These are phyloP conservation scores for Cyathus striatus DNA, from an alignment of 768 basidiomycete species.

Conservation along the genomic window DNA sequence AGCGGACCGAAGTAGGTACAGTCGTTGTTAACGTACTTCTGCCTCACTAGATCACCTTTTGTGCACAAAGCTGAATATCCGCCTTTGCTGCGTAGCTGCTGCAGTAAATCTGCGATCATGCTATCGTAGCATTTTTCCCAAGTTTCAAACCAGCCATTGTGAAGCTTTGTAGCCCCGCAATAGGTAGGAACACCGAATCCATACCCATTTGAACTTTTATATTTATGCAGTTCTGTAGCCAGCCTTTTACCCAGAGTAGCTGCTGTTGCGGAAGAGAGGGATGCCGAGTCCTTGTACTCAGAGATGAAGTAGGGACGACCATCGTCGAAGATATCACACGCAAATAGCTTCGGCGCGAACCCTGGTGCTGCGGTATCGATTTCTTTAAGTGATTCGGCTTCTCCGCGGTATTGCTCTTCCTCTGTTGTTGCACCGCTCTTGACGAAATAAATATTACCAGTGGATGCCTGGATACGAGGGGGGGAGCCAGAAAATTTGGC, in stretches of 20 bases:
- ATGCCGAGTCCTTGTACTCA: slow-evolving; percentile 60
- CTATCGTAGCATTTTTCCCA: slow-evolving; percentile 68
- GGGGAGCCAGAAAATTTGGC: slow-evolving; percentile 39
- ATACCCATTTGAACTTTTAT: slow-evolving; percentile 50
- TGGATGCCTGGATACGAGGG: slow-evolving; percentile 51
- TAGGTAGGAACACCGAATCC: slow-evolving; percentile 75
- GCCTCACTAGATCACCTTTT: slow-evolving; percentile 46
- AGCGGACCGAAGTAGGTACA: slow-evolving; percentile 18
- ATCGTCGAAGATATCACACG: slow-evolving; percentile 34
- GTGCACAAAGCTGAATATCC: slow-evolving; percentile 38
- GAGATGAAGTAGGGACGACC: slow-evolving; percentile 65
- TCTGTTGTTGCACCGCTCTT: slow-evolving; percentile 53
- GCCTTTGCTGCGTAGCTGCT: slow-evolving; percentile 32
- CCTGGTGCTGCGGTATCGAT: slow-evolving; percentile 65
- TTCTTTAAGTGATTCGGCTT: slow-evolving; percentile 62
- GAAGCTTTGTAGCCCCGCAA: slow-evolving; percentile 66
- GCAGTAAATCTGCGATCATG: slow-evolving; percentile 55
- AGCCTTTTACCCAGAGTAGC: slow-evolving; percentile 51
- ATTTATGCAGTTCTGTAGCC: slow-evolving; percentile 60
- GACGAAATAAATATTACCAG: slow-evolving; percentile 54
- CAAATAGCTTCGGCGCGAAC: slow-evolving; percentile 54
- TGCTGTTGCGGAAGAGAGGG: slow-evolving; percentile 42
- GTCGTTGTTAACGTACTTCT: slow-evolving; percentile 24
- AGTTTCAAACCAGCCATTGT: slow-evolving; percentile 67
- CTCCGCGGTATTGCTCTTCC: slow-evolving; percentile 62